Evolutionary conservation across 164 flowering plant genomes (phyloP).

Genomic region (Protea cynaroides): DNA sequence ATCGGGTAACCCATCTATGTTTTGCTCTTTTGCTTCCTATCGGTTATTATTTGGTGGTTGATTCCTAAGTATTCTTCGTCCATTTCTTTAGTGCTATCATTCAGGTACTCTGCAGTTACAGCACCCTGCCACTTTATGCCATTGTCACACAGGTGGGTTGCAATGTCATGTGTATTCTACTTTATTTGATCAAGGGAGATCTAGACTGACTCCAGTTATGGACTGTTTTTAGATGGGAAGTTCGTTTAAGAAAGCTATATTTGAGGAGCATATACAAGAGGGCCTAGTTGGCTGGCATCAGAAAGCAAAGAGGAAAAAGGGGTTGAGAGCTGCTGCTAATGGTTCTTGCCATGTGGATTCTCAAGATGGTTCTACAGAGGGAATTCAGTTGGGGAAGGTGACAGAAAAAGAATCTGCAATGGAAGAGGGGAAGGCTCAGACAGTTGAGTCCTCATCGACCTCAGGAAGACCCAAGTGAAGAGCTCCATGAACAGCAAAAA

Average conservation of each 20-base stretch:
- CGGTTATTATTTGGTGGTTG: neutral
- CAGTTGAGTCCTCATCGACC: neutral
- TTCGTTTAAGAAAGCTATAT: slow-evolving; percentile 36
- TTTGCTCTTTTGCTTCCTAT: neutral
- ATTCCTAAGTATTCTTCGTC: neutral
- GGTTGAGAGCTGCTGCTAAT: slow-evolving; percentile 8
- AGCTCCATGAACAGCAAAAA: neutral
- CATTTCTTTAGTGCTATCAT: slow-evolving; percentile 22
- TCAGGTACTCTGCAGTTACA: slow-evolving; percentile 34
- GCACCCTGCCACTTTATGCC: slow-evolving; percentile 46
- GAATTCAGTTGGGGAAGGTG: slow-evolving; percentile 21
- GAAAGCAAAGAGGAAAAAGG: slow-evolving; percentile 37
- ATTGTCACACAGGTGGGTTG: slow-evolving; percentile 55
- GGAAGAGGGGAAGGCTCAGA: slow-evolving; percentile 6
- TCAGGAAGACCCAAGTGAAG: neutral
- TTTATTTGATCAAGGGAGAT: neutral
- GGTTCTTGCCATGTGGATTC: slow-evolving; percentile 19
- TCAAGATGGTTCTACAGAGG: slow-evolving; percentile 16
- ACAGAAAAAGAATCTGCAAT: neutral
- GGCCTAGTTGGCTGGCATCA: slow-evolving; percentile 47
- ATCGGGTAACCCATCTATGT: slow-evolving; percentile 41
- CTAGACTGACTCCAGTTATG: neutral
- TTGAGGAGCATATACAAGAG: slow-evolving; percentile 39
- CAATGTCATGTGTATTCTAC: neutral
- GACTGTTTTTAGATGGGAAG: slow-evolving; percentile 55